Evolutionary conservation across 805 yeast species (phyloP).

Genomic region (Hanseniaspora jakobsenii): DNA sequence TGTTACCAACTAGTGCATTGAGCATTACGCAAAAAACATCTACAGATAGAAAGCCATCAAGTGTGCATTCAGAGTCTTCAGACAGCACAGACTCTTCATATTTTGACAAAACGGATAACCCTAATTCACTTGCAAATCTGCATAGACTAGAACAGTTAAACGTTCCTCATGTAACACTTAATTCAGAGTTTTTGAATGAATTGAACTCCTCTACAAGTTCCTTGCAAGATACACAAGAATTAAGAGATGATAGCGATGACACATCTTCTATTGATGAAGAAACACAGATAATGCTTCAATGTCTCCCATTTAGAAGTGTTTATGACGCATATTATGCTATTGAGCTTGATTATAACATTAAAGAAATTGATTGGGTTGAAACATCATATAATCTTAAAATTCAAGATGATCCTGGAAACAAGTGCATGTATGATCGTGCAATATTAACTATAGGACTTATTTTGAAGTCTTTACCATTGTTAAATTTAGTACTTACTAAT

Average conservation of each 20-base stretch:
- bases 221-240: too few relatives aligned
- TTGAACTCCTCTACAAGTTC: too few relatives aligned
- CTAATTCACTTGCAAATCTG: too few relatives aligned
- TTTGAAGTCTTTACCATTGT: slow-evolving; percentile 45
- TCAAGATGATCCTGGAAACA: slow-evolving; percentile 39
- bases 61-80: neutral
- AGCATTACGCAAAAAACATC: neutral
- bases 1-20: slow-evolving; percentile 11
- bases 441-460: slow-evolving; percentile 48
- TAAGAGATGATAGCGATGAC: neutral
- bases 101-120: too few relatives aligned
- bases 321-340: slow-evolving; percentile 43
- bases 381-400: slow-evolving; percentile 61
- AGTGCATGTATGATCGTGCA: slow-evolving; percentile 38
- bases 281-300: neutral
- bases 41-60: too few relatives aligned
- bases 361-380: slow-evolving; percentile 52
- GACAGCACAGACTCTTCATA: too few relatives aligned
- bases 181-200: too few relatives aligned
- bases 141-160: too few relatives aligned
- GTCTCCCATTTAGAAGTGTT: slow-evolving; percentile 28
- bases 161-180: too few relatives aligned
- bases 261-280: neutral
- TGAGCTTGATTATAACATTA: slow-evolving; percentile 41
- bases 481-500: slow-evolving; percentile 38